Base-by-base conservation (phyloP, 106 monocot species). In the Dactylorhiza incarnata region DNA sequence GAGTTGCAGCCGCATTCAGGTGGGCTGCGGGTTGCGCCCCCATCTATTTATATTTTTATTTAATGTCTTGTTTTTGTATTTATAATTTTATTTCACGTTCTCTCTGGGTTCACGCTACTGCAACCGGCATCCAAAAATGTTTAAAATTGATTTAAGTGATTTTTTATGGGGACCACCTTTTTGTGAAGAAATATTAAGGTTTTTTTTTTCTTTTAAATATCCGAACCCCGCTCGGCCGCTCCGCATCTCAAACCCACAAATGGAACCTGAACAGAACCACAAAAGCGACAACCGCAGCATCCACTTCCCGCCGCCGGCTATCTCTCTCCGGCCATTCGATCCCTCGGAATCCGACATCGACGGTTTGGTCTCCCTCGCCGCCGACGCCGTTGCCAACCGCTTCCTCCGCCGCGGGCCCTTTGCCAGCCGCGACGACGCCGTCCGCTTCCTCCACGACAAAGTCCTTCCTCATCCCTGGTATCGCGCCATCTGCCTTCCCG, bases 301-400 rank as follows among this genome's bases (percentile, higher is more conserved):
- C 10, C 48, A 1, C 46, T 19, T 14, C 6, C 46, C 23, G 47
- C 56, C 20, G 14, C 22, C 75, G 2, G 5, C 11, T 24, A 59
- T 75, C 47, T 4, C 16, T 48, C 75, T 75, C 45, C 75, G 75
- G 22, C 61, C 19, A 20, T 75, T 75, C 75, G 44, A 20, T 16
- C 19, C 19, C 17, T 58, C 58, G 17, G 58, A 75, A 6, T 75
- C 75, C 75, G 75, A 75, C 62, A 51, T 63, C 22, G 43, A 75
- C 23, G 59, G 46, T 6, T n/a, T 75, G 0, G 63, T 75, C 45
- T 2, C 29, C 11, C 62, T 46, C 19, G 46, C 75, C 75, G 45
- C 61, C 62, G 75, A 63, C 23, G 75, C 61, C 13, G 22, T 12
- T 3, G 59, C 63, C 61, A 75, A 43, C 59, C 59, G 47, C n/a